Evolutionary conservation across 106 monocot genomes (phyloP).

Genomic region (Triglochin maritima): DNA sequence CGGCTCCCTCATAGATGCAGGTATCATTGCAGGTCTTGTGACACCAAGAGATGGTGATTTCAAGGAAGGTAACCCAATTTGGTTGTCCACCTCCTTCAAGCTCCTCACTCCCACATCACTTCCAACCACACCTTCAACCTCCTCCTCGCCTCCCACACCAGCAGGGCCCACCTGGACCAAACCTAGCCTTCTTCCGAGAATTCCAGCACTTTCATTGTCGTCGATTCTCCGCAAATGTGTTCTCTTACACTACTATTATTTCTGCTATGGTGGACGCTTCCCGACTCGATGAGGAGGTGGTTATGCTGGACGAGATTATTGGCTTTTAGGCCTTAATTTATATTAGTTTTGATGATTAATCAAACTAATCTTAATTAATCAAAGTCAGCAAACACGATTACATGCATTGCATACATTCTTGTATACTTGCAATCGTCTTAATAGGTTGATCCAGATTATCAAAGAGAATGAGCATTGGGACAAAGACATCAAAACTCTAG

Average conservation of each 20-base stretch:
- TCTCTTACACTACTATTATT: constrained; percentile 42
- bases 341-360: too few relatives aligned
- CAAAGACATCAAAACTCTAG: too few relatives aligned
- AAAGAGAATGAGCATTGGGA: too few relatives aligned
- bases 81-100: constrained; percentile 5
- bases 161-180: constrained; percentile 9
- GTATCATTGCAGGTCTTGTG: too few relatives aligned
- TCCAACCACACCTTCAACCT: constrained; percentile 51
- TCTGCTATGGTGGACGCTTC: constrained; percentile 23
- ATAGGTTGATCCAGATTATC: too few relatives aligned
- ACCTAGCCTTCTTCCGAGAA: constrained; percentile 22
- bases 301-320: constrained; percentile 50
- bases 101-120: constrained; percentile 16
- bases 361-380: too few relatives aligned
- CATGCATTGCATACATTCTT: too few relatives aligned
- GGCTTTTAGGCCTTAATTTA: too few relatives aligned
- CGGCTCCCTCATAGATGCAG: neutral
- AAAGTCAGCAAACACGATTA: too few relatives aligned
- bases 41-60: too few relatives aligned
- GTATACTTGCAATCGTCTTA: too few relatives aligned
- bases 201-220: constrained; percentile 17
- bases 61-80: too few relatives aligned
- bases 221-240: constrained; percentile 31
- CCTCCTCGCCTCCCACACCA: constrained; percentile 33
- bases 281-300: constrained; percentile 38